Conservation (phyloP, 257 asterid species). For the Prunella vulgaris region DNA sequence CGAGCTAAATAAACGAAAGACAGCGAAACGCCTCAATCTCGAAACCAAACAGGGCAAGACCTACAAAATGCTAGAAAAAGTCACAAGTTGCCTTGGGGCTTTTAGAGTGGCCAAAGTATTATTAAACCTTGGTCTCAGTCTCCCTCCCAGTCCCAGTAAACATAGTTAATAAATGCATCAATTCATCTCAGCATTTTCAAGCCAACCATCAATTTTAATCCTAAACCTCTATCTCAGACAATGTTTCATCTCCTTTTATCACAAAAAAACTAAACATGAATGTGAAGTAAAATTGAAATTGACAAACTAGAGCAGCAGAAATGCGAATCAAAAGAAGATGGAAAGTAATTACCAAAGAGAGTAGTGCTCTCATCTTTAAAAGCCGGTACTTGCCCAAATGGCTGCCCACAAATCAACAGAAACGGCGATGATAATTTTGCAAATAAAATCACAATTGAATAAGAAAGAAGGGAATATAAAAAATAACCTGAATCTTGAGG, state of each 20-base stretch:
- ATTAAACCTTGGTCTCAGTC: neutral
- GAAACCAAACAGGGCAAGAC: too few species aligned
- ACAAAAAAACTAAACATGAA: neutral
- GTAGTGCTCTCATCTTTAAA: slow-evolving; percentile 65
- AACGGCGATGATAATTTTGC: neutral
- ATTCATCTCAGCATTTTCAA: neutral
- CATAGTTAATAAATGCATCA: too few species aligned
- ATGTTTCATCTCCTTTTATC: neutral
- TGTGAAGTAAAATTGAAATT: neutral
- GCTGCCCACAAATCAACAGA: slow-evolving; percentile 39
- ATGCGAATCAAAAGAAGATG: neutral
- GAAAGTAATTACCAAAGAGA: slow-evolving; percentile 49
- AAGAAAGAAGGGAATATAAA: neutral
- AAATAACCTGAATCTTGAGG: slow-evolving; percentile 69
- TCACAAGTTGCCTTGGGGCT: neutral
- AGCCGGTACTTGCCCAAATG: slow-evolving; percentile 94
- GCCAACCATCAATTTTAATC: neutral
- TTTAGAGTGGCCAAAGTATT: neutral
- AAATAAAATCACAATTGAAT: neutral
- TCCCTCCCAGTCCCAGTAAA: too few species aligned
- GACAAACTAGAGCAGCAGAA: neutral
- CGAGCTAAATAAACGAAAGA: neutral
- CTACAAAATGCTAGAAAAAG: neutral
- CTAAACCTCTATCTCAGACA: neutral
- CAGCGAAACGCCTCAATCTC: too few species aligned